These are phyloP conservation scores for Epichloe typhina DNA, from an alignment of 2,329 filamentous ascomycete genomes.

Conservation along the genomic window DNA sequence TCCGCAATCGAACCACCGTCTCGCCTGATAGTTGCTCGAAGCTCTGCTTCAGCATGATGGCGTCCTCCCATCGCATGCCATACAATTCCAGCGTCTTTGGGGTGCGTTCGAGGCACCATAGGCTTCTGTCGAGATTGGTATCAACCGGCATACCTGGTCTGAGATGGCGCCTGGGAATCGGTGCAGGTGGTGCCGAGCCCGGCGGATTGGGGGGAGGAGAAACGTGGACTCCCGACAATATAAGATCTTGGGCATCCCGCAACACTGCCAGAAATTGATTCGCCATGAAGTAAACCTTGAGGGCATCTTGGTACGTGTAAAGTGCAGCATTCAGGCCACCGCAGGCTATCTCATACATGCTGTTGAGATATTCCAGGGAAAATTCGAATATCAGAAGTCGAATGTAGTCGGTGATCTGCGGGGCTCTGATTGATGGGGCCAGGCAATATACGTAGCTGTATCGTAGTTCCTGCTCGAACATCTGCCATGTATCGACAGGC, in stretches of 20 bases:
- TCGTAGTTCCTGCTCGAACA: constrained; percentile 77
- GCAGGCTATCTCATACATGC: constrained; percentile 55
- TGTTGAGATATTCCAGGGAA: constrained; percentile 66
- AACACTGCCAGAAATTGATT: constrained; percentile 50
- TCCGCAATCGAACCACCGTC: constrained; percentile 29
- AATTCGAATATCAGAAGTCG: constrained; percentile 78
- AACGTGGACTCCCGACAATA: constrained; percentile 36
- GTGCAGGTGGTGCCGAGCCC: constrained; percentile 37
- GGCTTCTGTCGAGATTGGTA: constrained; percentile 41
- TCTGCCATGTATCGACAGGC: constrained; percentile 51
- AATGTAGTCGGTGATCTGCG: constrained; percentile 60
- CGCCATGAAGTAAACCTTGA: constrained; percentile 67
- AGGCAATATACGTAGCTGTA: constrained; percentile 89
- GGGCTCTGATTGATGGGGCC: constrained; percentile 63
- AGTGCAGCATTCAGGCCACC: constrained; percentile 49
- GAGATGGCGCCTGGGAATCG: constrained; percentile 33
- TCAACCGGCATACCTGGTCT: constrained; percentile 22
- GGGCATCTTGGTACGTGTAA: constrained; percentile 76
- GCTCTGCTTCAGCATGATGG: constrained; percentile 35
- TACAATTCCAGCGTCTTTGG: constrained; percentile 41
- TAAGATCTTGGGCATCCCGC: constrained; percentile 41
- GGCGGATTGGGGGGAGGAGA: constrained; percentile 31
- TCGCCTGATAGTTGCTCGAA: constrained; percentile 38
- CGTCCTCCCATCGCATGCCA: constrained; percentile 46
- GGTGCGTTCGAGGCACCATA: constrained; percentile 41